A percentile compares a stretch with the other conserved stretches of the same genome.
phyloP scores from a whole-genome alignment of 208 protist species.

The Trypanosoma scelopori region DNA sequence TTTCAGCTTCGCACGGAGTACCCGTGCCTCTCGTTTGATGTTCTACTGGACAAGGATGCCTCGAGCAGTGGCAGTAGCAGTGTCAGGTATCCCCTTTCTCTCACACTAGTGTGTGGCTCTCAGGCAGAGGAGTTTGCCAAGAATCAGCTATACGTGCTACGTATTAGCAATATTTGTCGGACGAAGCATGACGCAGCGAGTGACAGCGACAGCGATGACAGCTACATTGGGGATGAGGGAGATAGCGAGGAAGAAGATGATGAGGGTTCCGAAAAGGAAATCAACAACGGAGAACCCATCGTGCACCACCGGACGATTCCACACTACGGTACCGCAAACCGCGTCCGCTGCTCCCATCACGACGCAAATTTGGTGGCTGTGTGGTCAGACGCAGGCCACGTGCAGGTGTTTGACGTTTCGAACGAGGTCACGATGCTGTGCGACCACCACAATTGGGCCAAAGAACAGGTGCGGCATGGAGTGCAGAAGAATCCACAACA shows the following conservation, averaged over 20 bases:
- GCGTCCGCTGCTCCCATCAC: slow-evolving; percentile 88
- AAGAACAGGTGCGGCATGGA: slow-evolving; percentile 58
- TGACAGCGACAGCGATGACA: slow-evolving; percentile 88
- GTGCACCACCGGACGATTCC: slow-evolving; percentile 80
- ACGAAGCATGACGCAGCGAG: slow-evolving; percentile 93
- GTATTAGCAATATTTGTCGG: slow-evolving; percentile 90
- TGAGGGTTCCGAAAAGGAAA: slow-evolving; percentile 76
- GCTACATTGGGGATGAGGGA: slow-evolving; percentile 82
- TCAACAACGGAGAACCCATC: slow-evolving; percentile 87
- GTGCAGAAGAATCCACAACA: slow-evolving; percentile 15
- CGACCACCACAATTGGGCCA: slow-evolving; percentile 80
- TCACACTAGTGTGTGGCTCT: slow-evolving; percentile 94
- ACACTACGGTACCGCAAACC: slow-evolving; percentile 90
- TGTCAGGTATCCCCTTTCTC: slow-evolving; percentile 90
- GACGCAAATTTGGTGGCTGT: slow-evolving; percentile 90
- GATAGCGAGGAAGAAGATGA: slow-evolving; percentile 68
- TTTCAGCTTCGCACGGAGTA: slow-evolving; percentile 90
- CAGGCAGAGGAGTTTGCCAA: slow-evolving; percentile 89
- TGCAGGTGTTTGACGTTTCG: slow-evolving; percentile 93
- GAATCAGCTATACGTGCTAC: slow-evolving; percentile 95
- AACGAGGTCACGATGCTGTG: slow-evolving; percentile 74
- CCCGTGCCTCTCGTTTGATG: slow-evolving; percentile 86
- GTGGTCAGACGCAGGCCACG: slow-evolving; percentile 94
- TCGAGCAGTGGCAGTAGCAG: slow-evolving; percentile 36
- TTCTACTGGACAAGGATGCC: slow-evolving; percentile 64